Conservation (phyloP, 75 land plant species). For the Azolla pinnata region DNA sequence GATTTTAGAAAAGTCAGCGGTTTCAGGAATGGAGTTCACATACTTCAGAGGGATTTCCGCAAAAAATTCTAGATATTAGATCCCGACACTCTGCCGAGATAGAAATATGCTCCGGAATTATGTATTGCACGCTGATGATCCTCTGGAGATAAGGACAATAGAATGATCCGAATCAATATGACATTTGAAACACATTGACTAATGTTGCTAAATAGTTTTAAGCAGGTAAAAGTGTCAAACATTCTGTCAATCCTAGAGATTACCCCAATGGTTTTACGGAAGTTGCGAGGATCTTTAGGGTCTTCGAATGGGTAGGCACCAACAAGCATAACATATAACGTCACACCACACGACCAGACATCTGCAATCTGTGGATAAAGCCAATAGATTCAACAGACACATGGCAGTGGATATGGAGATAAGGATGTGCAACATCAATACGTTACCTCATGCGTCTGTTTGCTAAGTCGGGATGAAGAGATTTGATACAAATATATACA, state of each 20-base stretch:
- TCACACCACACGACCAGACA: constrained; percentile 47
- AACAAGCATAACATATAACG: constrained; percentile 37
- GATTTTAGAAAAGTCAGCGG: no score
- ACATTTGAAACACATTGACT: background rate
- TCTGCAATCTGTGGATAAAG: constrained; percentile 48
- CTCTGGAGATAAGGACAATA: background rate
- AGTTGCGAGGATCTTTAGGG: constrained; percentile 32
- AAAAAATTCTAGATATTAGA: constrained; percentile 12
- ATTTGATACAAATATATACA: background rate
- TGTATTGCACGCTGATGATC: constrained; percentile 11
- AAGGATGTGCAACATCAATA: no score
- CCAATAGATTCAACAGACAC: no score
- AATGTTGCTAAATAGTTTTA: background rate
- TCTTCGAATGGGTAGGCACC: constrained; percentile 46
- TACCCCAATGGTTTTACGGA: constrained; percentile 35
- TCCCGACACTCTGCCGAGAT: constrained; percentile 8
- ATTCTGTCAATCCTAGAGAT: no score
- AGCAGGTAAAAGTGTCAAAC: background rate
- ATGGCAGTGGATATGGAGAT: no score
- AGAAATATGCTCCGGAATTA: constrained; percentile 2
- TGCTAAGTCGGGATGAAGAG: background rate
- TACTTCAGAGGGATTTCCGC: constrained; percentile 11
- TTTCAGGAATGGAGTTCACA: background rate
- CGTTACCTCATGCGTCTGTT: background rate
- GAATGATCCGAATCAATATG: background rate